A percentile compares a stretch with the other conserved stretches of the same genome.
These are phyloP conservation scores for Lecanosticta acicola DNA, from an alignment of 2,329 filamentous ascomycete species.

Conservation along the genomic window DNA sequence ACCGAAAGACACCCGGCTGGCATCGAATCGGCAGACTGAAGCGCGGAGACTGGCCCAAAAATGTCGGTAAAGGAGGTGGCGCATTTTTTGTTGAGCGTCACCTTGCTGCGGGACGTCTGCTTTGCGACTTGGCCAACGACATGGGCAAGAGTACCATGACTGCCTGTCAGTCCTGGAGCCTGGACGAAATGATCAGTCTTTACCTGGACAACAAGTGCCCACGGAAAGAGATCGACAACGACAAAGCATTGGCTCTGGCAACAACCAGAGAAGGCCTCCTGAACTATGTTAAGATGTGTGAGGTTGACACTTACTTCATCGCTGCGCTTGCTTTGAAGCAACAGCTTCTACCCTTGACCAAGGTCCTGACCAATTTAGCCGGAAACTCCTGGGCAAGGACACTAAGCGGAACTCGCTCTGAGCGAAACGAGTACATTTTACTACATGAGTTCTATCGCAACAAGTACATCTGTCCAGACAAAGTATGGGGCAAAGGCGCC, in stretches of 20 bases:
- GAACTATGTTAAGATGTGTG: conserved; percentile 90
- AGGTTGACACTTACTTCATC: conserved; percentile 93
- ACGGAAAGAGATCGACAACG: conserved; percentile 82
- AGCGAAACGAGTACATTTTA: conserved; percentile 98
- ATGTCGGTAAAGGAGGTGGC: conserved; percentile 76
- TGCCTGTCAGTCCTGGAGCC: conserved; percentile 95
- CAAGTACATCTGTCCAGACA: conserved; percentile 97
- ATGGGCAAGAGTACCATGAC: conserved; percentile 95
- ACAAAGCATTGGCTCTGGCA: conserved; percentile 75
- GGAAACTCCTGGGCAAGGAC: conserved; percentile 98
- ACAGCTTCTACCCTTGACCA: conserved; percentile 88
- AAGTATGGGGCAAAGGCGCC: conserved; percentile 67
- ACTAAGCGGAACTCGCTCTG: conserved; percentile 87
- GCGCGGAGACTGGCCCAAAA: conserved; percentile 77
- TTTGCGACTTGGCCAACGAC: conserved; percentile 93
- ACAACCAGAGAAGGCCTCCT: conserved; percentile 76
- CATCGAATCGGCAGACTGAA: conserved; percentile 84
- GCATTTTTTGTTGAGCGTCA: conserved; percentile 93
- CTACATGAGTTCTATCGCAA: conserved; percentile 94
- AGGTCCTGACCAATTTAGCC: conserved; percentile 90
- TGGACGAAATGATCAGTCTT: conserved; percentile 94
- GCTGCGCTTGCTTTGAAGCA: conserved; percentile 82
- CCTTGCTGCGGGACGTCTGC: conserved; percentile 76
- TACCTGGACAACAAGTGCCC: conserved; percentile 69
- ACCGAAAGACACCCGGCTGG: conserved; percentile 91